These are phyloP conservation scores for Didymella sp. DNA, from an alignment of 2,329 filamentous ascomycete species.

Conservation along the genomic window DNA sequence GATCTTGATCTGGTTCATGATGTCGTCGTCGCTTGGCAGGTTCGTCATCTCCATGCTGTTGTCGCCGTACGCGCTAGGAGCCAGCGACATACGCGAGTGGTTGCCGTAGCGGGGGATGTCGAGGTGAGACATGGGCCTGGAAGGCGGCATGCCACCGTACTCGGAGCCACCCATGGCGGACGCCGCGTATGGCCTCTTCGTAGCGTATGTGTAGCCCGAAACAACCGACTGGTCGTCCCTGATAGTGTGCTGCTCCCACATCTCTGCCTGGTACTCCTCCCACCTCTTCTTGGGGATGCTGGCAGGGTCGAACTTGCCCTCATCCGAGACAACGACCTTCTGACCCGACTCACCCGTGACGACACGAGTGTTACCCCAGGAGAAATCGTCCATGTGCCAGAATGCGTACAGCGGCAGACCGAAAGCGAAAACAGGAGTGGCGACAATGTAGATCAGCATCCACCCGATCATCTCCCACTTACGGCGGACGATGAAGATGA, in stretches of 20 bases:
- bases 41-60: conserved; percentile 71
- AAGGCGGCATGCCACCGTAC: conserved; percentile 65
- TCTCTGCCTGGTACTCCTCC: conserved; percentile 98
- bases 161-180: conserved; percentile 59
- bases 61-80: conserved; percentile 60
- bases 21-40: conserved; percentile 85
- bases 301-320: conserved; percentile 94
- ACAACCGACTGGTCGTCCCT: conserved; percentile 82
- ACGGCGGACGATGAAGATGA: conserved; percentile 94
- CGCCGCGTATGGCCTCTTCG: conserved; percentile 69
- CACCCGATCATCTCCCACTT: conserved; percentile 99
- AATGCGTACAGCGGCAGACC: conserved; percentile 92
- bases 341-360: conserved; percentile 93
- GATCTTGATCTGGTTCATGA: conserved; percentile 92
- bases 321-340: conserved; percentile 91
- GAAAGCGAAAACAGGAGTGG: conserved; percentile 90
- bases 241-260: conserved; percentile 95
- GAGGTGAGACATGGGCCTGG: conserved; percentile 65
- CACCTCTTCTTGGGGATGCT: conserved; percentile 97
- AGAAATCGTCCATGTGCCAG: conserved; percentile 99
- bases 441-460: conserved; percentile 95
- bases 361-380: conserved; percentile 98
- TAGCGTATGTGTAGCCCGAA: conserved; percentile 94
- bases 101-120: conserved; percentile 61
- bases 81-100: conserved; percentile 60